Evolutionary conservation across 1,284 basidiomycete genomes (phyloP).

Genomic region (Athelia sp.): DNA sequence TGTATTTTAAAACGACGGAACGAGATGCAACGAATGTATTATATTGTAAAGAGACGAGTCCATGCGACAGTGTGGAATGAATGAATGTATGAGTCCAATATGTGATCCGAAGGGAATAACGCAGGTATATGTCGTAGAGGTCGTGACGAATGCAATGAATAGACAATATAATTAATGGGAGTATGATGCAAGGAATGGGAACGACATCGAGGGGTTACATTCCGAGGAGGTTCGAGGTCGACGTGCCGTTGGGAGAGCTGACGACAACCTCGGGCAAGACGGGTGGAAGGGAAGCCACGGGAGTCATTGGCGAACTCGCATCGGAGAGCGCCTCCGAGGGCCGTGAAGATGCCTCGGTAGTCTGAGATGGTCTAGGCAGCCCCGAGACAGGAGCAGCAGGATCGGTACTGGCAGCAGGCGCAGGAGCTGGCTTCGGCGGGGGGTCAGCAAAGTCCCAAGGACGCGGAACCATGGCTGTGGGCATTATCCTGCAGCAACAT

Average conservation of each 20-base stretch:
- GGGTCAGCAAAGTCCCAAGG: slow-evolving; percentile 73
- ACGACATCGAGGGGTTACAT: background rate
- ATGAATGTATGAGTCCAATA: background rate
- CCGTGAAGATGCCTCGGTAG: slow-evolving; percentile 15
- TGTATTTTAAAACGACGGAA: background rate
- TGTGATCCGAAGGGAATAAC: background rate
- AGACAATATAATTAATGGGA: background rate
- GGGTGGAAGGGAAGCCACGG: slow-evolving; percentile 25
- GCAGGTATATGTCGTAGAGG: background rate
- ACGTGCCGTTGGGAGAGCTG: slow-evolving; percentile 19
- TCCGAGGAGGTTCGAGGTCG: background rate
- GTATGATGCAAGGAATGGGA: background rate
- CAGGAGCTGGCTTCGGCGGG: slow-evolving; percentile 17
- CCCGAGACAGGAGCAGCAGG: slow-evolving; percentile 20
- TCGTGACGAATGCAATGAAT: background rate
- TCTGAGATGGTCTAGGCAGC: slow-evolving; percentile 13
- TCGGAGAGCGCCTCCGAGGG: slow-evolving; percentile 18
- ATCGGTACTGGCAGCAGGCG: slow-evolving; percentile 8
- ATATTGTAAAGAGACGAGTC: background rate
- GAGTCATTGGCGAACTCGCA: slow-evolving; percentile 16
- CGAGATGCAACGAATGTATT: background rate
- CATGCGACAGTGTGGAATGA: too few species aligned
- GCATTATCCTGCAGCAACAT: slow-evolving; percentile 55
- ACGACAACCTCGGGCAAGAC: slow-evolving; percentile 30
- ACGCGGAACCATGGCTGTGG: slow-evolving; percentile 68